Percentiles rank a stretch among this genome's conserved stretches.
These are phyloP conservation scores for Phytophthora pseudosyringae DNA, from an alignment of 352 stramenopile species.

Conservation along the genomic window DNA sequence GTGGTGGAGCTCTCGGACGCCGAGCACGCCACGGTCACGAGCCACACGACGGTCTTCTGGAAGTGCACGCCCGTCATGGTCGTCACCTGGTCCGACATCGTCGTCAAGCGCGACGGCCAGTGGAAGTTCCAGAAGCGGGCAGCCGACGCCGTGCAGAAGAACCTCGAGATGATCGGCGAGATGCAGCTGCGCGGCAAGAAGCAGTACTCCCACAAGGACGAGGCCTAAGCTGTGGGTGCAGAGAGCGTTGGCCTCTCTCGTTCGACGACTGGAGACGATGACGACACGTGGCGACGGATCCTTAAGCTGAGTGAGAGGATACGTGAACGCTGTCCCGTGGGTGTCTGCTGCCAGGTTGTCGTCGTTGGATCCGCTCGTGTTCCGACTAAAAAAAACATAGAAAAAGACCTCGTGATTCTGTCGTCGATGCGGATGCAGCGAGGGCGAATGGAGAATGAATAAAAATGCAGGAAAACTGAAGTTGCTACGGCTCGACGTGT, in stretches of 20 bases:
- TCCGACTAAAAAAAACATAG: constrained; percentile 18
- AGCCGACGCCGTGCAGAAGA: constrained; percentile 87
- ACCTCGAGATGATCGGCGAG: constrained; percentile 89
- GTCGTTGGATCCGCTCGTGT: neutral
- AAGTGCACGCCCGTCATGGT: constrained; percentile 88
- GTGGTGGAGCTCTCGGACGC: constrained; percentile 70
- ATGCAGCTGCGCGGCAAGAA: constrained; percentile 91
- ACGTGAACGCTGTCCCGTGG: too few relatives aligned
- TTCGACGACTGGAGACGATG: neutral
- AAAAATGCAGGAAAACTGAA: constrained; percentile 21
- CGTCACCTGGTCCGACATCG: constrained; percentile 79
- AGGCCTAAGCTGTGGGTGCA: constrained; percentile 27
- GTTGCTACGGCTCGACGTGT: neutral
- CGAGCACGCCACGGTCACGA: constrained; percentile 61
- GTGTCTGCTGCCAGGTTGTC: too few relatives aligned
- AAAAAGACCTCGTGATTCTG: constrained; percentile 29
- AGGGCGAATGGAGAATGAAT: constrained; percentile 23
- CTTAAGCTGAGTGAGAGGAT: too few relatives aligned
- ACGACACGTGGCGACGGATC: neutral
- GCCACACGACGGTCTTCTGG: constrained; percentile 82
- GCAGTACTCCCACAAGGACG: constrained; percentile 80
- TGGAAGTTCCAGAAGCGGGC: constrained; percentile 79
- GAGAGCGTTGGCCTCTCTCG: constrained; percentile 8
- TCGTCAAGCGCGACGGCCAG: constrained; percentile 75
- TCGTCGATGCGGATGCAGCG: neutral